A percentile compares a stretch with the other conserved stretches of the same genome.
These are phyloP conservation scores for Fomitopsis pulvina DNA, from an alignment of 768 basidiomycete species.

Conservation along the genomic window DNA sequence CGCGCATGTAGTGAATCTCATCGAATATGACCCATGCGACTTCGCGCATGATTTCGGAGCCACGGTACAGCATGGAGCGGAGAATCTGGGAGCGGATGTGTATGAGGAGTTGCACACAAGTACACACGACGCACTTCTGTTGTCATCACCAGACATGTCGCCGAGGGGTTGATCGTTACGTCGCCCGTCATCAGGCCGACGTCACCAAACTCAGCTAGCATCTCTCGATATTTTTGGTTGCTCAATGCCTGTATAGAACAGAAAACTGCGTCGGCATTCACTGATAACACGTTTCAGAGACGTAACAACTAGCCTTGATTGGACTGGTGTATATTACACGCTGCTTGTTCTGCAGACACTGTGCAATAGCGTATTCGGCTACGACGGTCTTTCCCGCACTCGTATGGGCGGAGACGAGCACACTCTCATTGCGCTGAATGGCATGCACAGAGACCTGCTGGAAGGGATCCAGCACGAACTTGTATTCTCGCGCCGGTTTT, in stretches of 20 bases:
- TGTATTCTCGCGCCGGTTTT: constrained; percentile 89
- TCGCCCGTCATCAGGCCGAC: constrained; percentile 99
- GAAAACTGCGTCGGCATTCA: constrained; percentile 2
- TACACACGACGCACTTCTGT: constrained; percentile 65
- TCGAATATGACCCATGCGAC: constrained; percentile 99
- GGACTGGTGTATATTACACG: constrained; percentile 99
- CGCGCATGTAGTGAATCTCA: constrained; percentile 99
- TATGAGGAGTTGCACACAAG: not conserved
- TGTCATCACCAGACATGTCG: constrained; percentile 98
- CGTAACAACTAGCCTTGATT: constrained; percentile 74
- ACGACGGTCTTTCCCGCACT: constrained; percentile 99
- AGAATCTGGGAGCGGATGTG: constrained; percentile 59
- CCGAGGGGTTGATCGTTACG: constrained; percentile 96
- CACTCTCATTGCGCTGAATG: constrained; percentile 96
- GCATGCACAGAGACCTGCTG: constrained; percentile 91
- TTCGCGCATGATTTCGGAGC: constrained; percentile 98
- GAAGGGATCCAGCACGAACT: constrained; percentile 96
- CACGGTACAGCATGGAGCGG: constrained; percentile 96
- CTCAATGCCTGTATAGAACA: constrained; percentile 91
- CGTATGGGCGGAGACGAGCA: constrained; percentile 96
- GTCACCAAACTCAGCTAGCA: constrained; percentile 95
- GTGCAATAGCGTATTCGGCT: constrained; percentile 98
- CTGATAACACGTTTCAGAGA: not conserved
- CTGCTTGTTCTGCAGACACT: constrained; percentile 88
- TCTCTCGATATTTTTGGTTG: constrained; percentile 98